A percentile compares a stretch with the other conserved stretches of the same genome.
phyloP scores from a whole-genome alignment of 768 basidiomycete genomes.

The Trametes cubensis region DNA sequence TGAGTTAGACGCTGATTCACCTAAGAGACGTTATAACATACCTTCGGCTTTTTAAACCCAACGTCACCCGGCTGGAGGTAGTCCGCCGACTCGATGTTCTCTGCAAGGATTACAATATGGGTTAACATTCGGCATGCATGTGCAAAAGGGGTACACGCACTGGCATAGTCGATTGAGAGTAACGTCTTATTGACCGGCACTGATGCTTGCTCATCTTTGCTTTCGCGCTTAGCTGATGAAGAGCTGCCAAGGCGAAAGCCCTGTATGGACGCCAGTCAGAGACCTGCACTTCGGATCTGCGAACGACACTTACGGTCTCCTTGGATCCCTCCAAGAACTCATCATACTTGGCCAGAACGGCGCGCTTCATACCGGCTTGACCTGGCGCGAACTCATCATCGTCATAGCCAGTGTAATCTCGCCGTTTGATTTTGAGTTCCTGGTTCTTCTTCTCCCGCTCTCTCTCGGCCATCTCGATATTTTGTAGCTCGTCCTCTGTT shows the following conservation, averaged over 20 bases:
- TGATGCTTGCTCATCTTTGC: constrained; percentile 50
- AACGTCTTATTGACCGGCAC: constrained; percentile 78
- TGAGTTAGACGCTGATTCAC: background rate
- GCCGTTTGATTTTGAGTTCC: constrained; percentile 85
- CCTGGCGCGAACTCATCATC: constrained; percentile 90
- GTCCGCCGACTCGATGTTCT: constrained; percentile 85
- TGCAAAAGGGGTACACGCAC: constrained; percentile 49
- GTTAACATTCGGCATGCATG: background rate
- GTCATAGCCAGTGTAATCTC: constrained; percentile 93
- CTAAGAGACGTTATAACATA: constrained; percentile 31
- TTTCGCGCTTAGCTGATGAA: constrained; percentile 41
- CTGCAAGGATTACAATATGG: constrained; percentile 40
- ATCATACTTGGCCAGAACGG: constrained; percentile 91
- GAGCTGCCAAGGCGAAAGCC: constrained; percentile 86
- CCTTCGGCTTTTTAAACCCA: constrained; percentile 96
- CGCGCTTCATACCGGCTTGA: constrained; percentile 75
- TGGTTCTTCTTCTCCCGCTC: constrained; percentile 78
- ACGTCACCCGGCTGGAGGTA: constrained; percentile 90
- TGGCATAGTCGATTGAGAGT: constrained; percentile 86
- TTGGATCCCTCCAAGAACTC: constrained; percentile 79
- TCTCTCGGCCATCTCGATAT: constrained; percentile 90
- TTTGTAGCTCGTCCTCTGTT: constrained; percentile 96
- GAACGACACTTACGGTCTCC: constrained; percentile 55
- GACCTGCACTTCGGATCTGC: constrained; percentile 2
- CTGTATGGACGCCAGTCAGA: constrained; percentile 41